A percentile compares a stretch with the other conserved stretches of the same genome.
phyloP scores from a whole-genome alignment of 495 filamentous ascomycete species.

The Podospora pseudopauciseta region DNA sequence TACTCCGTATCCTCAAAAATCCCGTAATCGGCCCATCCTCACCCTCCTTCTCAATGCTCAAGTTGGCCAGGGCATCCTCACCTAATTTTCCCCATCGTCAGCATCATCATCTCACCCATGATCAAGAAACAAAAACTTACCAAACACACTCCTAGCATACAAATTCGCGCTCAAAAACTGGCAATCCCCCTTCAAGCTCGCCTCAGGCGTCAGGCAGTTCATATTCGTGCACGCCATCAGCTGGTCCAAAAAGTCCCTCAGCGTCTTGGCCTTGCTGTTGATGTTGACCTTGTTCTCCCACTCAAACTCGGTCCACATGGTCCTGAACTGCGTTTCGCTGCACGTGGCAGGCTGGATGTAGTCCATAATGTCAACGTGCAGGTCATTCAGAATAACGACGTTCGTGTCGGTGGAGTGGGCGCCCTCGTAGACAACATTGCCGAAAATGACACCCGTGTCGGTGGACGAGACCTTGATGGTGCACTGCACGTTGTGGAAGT shows the following conservation, averaged over 20 bases:
- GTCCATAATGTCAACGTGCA: conserved; percentile 99
- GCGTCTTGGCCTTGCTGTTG: conserved; percentile 88
- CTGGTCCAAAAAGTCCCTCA: conserved; percentile 89
- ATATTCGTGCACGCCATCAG: conserved; percentile 98
- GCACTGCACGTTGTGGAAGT: conserved; percentile 96
- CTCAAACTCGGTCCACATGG: conserved; percentile 99
- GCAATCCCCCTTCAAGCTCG: conserved; percentile 94
- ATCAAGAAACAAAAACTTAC: conserved; percentile 57
- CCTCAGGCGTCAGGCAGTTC: conserved; percentile 95
- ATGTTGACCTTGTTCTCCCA: conserved; percentile 99
- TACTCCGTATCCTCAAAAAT: conserved; percentile 98
- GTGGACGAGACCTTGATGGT: conserved; percentile 99
- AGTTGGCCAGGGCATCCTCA: conserved; percentile 96
- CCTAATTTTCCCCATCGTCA: conserved; percentile 48
- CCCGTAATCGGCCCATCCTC: conserved; percentile 94
- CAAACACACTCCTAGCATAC: conserved; percentile 97
- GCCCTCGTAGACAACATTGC: conserved; percentile 97
- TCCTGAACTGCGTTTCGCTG: conserved; percentile 96
- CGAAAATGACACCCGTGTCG: conserved; percentile 98
- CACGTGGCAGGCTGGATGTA: conserved; percentile 98
- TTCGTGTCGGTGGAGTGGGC: conserved; percentile 92
- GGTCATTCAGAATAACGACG: conserved; percentile 97
- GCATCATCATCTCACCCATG: not conserved
- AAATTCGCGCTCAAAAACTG: conserved; percentile 97
- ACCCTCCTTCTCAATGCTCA: conserved; percentile 97